A percentile compares a stretch with the other conserved stretches of the same genome.
These are phyloP conservation scores for Antitrichia curtipendula DNA, from an alignment of 225 moss, liverwort and hornwort species.

Conservation along the genomic window DNA sequence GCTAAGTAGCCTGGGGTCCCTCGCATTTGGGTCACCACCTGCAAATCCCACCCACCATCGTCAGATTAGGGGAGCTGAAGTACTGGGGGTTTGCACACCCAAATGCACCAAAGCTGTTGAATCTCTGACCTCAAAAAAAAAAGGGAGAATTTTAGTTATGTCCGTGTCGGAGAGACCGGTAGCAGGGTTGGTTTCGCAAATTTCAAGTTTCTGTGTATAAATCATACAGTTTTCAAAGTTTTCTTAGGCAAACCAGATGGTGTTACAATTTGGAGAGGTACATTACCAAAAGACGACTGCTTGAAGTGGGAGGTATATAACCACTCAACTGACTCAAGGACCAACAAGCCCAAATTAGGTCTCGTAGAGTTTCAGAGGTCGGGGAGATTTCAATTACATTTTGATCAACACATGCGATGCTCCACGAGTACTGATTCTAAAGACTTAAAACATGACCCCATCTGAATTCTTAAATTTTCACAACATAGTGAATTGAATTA, in stretches of 20 bases:
- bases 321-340: not conserved
- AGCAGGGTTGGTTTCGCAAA: not conserved
- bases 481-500: too few relatives aligned
- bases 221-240: too few relatives aligned
- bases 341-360: not conserved
- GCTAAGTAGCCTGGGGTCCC: constrained; percentile 66
- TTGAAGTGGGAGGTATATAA: not conserved
- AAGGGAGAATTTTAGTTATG: not conserved
- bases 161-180: not conserved
- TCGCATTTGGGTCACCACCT: constrained; percentile 63
- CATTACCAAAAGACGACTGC: not conserved
- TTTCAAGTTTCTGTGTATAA: not conserved
- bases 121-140: not conserved
- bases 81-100: not conserved
- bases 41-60: not conserved
- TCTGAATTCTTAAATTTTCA: not conserved
- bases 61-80: not conserved
- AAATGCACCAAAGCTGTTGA: not conserved
- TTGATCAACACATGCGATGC: not conserved
- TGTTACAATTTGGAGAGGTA: not conserved
- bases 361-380: not conserved
- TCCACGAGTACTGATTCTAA: not conserved
- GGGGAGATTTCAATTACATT: not conserved
- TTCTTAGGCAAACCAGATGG: not conserved
- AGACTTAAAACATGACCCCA: not conserved